phyloP scores from a whole-genome alignment of 345 rosid genomes.

The Syzygium aqueum region DNA sequence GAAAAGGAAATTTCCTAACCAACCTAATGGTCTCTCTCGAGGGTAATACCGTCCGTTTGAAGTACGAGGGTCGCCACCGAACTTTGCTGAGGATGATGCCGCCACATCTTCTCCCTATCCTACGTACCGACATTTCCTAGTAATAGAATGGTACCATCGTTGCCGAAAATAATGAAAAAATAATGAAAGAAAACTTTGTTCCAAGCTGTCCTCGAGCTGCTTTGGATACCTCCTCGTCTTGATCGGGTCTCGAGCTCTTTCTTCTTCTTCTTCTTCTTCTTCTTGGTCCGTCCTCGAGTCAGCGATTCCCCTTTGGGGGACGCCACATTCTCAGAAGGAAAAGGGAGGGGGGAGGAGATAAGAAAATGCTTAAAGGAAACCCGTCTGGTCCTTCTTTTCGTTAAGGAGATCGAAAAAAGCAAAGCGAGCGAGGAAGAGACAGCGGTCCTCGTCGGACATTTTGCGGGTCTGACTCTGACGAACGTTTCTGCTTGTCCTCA shows the following conservation, averaged over 20 bases:
- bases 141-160: neutral
- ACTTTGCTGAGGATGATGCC: neutral
- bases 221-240: neutral
- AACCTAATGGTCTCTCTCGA: neutral
- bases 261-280: neutral
- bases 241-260: neutral
- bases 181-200: neutral
- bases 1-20: neutral
- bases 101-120: neutral
- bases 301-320: neutral
- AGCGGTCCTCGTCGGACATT: neutral
- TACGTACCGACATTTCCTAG: neutral
- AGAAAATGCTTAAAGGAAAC: neutral
- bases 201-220: neutral
- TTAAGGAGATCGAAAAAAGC: neutral
- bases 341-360: neutral
- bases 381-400: neutral
- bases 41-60: neutral
- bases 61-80: neutral
- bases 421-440: neutral
- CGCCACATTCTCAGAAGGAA: neutral
- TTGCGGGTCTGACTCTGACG: neutral
- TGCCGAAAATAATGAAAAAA: neutral
- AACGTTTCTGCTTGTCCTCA: neutral
- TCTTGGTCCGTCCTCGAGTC: neutral